Evolutionary conservation across 2,329 filamentous ascomycete species (phyloP), one percentile per base, ranked within the genome.

Genomic region (Penicillium sp.): DNA sequence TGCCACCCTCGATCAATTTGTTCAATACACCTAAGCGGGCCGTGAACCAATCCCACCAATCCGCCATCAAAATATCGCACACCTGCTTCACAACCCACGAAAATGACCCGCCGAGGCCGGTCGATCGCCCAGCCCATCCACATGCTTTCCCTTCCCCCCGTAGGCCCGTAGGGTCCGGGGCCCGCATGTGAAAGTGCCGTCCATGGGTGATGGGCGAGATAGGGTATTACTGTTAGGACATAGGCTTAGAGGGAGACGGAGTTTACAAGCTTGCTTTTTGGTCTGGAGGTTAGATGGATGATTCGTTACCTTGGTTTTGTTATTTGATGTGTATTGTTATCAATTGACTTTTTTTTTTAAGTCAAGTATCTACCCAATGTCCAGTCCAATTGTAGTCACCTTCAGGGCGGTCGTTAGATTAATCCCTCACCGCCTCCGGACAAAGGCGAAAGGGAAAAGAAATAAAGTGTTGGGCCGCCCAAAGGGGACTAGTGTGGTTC

Each of bases 41-140:
- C 47, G 28, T 50, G 47, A 17, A 22, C 28, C 47, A 33, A 33
- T 22, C 49, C 28, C 49, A 35, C 62, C 65, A 65, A 63, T 60
- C 60, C 53, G 10, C 38, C 19, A 4, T 33, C 19, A 8, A 44
- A 38, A 2, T 30, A 57, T 54, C 53, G 50, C 13, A 57, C 44
- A 53, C 22, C 56, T 49, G 53, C 50, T 54, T 30, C 5, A 57
- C 54, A 33, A 33, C 49, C 24, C 47, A 67, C 66, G 65, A 68
- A 64, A 69, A 67, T 51, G 60, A 67, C 65, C 65, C 67, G 65
- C 65, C 65, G 67, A 69, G 67, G 67, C 42, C 60, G 61, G 40
- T 63, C 55, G 59, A 62, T 65, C 50, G 38, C 58, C 56, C 49
- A 26, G 44, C 58, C 53, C 33, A 40, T 38, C 60, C 60, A 64